Evolutionary conservation across 2,329 filamentous ascomycete genomes (phyloP), one percentile per base, ranked within the genome.

Genomic region (Trichophyton benhamiae): DNA sequence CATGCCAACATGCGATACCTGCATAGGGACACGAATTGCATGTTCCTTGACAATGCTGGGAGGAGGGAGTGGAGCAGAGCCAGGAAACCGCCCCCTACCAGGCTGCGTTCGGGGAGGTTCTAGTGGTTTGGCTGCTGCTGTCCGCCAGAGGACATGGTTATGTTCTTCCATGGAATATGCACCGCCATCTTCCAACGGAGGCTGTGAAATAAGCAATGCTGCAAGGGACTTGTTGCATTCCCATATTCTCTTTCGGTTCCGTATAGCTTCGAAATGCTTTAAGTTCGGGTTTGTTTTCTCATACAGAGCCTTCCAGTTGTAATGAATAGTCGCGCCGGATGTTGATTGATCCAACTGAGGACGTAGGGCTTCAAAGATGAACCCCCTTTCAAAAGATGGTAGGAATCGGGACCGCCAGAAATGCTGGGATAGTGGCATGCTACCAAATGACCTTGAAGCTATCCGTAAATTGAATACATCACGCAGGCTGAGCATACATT

Each of bases 221-320:
- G 61, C 61, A 13, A 67, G 59, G 8, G 64, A 60, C 41, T 59
- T 48, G 8, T 59, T 61, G 49, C 30, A 63, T 33, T 63, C 36
- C 64, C 65, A 67, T n/a, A 68, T 62, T 42, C 64, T 61, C 57
- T 42, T 60, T 38, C 66, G 63, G 44, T 66, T 66, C 57, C 59
- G 60, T 46, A 66, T 42, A 42, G 59, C 55, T 11, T 44, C 48
- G 1, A 58, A 60, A 8, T 63, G 46, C 2, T 42, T 27, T 17
- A 52, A 11, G 8, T n/a, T 60, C 25, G 58, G 11, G 20, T 57
- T 42, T n/a, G 64, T 66, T 44, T 57, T 61, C n/a, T 66, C 33
- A 44, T 66, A 67, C 25, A 67, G 49, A 7, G 48, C 42, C 60
- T 61, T 66, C 66, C 66, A 68, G 33, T 78, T 62, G 8, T 64